phyloP scores from a whole-genome alignment of 2,329 filamentous ascomycete species.

The Didymella keratinophila region DNA sequence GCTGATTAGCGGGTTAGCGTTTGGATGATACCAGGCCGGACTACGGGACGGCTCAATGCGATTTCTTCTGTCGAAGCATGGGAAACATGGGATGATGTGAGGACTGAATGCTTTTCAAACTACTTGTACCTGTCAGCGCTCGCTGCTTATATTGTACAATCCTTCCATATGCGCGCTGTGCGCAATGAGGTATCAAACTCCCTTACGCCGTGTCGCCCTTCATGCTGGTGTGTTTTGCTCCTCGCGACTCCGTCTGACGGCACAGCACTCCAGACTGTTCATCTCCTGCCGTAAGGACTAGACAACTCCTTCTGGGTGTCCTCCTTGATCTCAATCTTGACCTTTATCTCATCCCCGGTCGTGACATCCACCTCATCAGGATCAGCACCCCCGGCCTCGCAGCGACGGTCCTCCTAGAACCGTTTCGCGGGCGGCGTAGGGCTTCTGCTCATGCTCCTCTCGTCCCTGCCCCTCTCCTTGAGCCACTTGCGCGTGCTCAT shows the following conservation, averaged over 20 bases:
- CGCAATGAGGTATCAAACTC: constrained; percentile 31
- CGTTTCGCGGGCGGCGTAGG: constrained; percentile 79
- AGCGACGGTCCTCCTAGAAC: constrained; percentile 12
- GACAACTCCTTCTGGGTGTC: background rate
- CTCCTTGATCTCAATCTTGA: background rate
- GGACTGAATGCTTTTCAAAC: constrained; percentile 3
- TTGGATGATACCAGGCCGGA: constrained; percentile 18
- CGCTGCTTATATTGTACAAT: constrained; percentile 23
- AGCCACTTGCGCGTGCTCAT: constrained; percentile 97
- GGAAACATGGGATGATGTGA: background rate
- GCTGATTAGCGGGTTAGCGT: constrained; percentile 5
- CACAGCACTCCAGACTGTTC: background rate
- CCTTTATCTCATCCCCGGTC: background rate
- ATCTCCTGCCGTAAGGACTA: background rate
- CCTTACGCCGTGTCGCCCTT: constrained; percentile 21
- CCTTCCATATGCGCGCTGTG: constrained; percentile 19
- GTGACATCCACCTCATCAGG: constrained; percentile 59
- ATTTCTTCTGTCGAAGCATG: constrained; percentile 7
- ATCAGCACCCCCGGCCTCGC: constrained; percentile 56
- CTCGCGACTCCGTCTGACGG: background rate
- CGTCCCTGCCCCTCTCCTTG: constrained; percentile 81
- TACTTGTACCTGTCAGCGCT: constrained; percentile 8
- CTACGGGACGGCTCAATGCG: constrained; percentile 9
- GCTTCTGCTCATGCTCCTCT: constrained; percentile 80
- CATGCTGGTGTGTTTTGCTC: constrained; percentile 4